Percentiles rank a stretch among this genome's conserved stretches.
phyloP scores from a whole-genome alignment of 106 monocot species.

The Platanthera zijinensis region DNA sequence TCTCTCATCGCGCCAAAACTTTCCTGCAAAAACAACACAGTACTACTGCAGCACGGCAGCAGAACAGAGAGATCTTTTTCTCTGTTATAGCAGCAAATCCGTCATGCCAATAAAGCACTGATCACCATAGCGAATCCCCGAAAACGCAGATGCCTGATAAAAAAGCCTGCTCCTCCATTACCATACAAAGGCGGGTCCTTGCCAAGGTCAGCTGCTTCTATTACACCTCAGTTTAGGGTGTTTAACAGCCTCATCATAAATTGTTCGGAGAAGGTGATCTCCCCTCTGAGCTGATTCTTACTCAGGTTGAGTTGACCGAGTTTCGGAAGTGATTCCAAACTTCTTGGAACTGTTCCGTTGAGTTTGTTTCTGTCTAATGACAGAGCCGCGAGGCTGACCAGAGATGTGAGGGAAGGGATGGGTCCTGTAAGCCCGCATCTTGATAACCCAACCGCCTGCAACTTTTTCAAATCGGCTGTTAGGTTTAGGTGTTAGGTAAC shows the following conservation, averaged over 20 bases:
- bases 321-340: no score
- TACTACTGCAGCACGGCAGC: neutral
- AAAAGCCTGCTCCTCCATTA: neutral
- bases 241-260: conserved; percentile 44
- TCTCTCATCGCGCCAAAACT: neutral
- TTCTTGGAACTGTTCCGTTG: no score
- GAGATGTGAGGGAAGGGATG: no score
- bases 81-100: neutral
- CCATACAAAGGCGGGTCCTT: neutral
- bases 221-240: neutral
- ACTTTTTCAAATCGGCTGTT: conserved; percentile 19
- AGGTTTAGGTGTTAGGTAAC: no score
- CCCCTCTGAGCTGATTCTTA: conserved; percentile 53
- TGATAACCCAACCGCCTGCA: no score
- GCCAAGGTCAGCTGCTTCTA: neutral
- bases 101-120: neutral
- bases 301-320: conserved; percentile 60
- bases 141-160: neutral
- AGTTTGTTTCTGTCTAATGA: no score
- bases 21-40: neutral
- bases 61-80: neutral
- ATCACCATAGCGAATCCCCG: neutral
- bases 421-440: no score
- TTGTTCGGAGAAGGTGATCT: conserved; percentile 30
- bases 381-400: no score